Conservation (phyloP, 1,139 yeast genomes). For the Candida mesenterica region DNA sequence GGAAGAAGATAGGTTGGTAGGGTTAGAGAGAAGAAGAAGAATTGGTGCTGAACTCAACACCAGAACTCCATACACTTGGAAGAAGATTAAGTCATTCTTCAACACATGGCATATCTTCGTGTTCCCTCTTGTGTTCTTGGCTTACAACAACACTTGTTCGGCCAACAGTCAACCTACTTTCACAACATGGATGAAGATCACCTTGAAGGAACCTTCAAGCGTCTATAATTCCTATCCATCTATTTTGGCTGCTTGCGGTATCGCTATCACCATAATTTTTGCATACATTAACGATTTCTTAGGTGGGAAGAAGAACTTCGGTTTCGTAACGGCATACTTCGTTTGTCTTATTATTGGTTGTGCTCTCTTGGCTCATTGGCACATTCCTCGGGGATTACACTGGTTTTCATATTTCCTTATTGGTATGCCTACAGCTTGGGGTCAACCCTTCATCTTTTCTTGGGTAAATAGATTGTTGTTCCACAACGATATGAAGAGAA, state of each 20-base stretch:
- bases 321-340: constrained; percentile 37
- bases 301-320: constrained; percentile 41
- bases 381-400: constrained; percentile 46
- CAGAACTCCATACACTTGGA: constrained; percentile 41
- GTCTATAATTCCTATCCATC: constrained; percentile 52
- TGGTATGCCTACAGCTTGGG: constrained; percentile 45
- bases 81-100: constrained; percentile 40
- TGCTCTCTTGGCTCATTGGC: constrained; percentile 43
- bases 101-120: constrained; percentile 50
- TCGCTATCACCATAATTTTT: constrained; percentile 36
- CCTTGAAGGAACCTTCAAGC: constrained; percentile 35
- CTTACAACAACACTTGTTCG: constrained; percentile 48
- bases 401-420: constrained; percentile 48
- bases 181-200: constrained; percentile 51
- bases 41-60: constrained; percentile 47
- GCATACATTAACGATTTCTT: constrained; percentile 44
- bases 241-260: constrained; percentile 42
- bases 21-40: constrained; percentile 41
- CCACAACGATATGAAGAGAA: constrained; percentile 24
- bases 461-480: constrained; percentile 24
- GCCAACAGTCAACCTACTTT: constrained; percentile 49
- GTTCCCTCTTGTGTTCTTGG: constrained; percentile 47
- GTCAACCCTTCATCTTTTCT: constrained; percentile 25
- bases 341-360: constrained; percentile 40
- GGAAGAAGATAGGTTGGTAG: constrained; percentile 33